Base-by-base conservation (phyloP, 2,329 filamentous ascomycete species). In the Pseudogymnoascus sp. region DNA sequence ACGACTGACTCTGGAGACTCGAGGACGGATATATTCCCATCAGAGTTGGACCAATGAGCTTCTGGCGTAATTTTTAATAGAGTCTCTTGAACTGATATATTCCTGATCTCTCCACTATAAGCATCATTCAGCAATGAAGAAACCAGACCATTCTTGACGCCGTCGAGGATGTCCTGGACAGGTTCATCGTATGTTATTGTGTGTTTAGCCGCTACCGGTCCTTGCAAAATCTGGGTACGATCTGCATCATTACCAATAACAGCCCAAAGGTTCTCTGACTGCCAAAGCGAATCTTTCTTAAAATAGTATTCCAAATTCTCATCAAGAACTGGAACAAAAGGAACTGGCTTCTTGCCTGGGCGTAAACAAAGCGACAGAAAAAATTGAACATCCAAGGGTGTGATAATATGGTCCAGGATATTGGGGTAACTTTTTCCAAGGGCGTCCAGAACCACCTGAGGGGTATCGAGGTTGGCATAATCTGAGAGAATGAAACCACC, bases 281-380 rank as follows among this genome's bases (percentile, higher is more conserved):
- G 94, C 94, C 94, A 99, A 6, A 99, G 83, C 1, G 94, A 97
- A 74, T 99, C 94, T 80, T 99, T 99, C 86, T 99, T 99, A 87
- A 99, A 99, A 80, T 91, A 99, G 77, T 95, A 96, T 73, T 99
- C 94, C 67, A 99, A 99, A 73, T 93, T 96, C 65, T 96, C 91
- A 70, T 99, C 94, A 20, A 99, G 81, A 16, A 89, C 81, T 5
- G 94, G 94, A 34, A 99, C 92, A 72, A 99, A 99, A 0, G 93
- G 94, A 28, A 94, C 89, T 2, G 94, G 94, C 82, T 99, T 99
- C 79, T 99, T 94, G 41, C 88, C 22, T 25, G 22, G 90, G 37
- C 91, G 87, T 77, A 93, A 87, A 80, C 92, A 97, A 54, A 99
- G 86, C 37, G 96, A 81, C 60, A 99, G 76, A 81, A 99, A 97